Evolutionary conservation across 179 eudicot species (phyloP), one percentile per base, ranked within the genome.

Genomic region (Beta lomatogona): DNA sequence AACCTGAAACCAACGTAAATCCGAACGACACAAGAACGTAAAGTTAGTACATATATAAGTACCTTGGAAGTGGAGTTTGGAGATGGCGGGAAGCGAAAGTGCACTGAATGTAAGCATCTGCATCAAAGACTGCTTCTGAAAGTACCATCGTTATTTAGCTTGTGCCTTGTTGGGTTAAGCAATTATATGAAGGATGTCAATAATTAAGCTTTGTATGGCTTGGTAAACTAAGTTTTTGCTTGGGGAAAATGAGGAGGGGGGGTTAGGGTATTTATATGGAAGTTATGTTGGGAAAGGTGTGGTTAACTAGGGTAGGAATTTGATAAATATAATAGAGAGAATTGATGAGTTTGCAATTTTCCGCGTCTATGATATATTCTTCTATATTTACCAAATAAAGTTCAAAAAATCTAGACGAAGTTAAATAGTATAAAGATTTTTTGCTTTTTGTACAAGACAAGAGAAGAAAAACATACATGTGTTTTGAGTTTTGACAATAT

Each of bases 21-120:
- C 12, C 1, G 4, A 15, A 16, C 19, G 25, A 60, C 41, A 60
- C 28, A n/a, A 5, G 64, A 21, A 21, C 28, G 6, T 61, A 61
- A 71, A 9, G 31, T 25, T 71, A 5, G 2, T 15, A 25, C 1
- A 13, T 25, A 2, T 0, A 4, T 28, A 71, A 6, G 52, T 52
- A 82, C 84, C 77, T 82, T 19, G 84, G 84, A 22, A 77, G 81
- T 0, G 84, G 60, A 8, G 44, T 21, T 16, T 82, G 84, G 48
- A 77, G 77, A 52, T 82, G 79, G 69, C 84, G 84, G 5, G 84
- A 82, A 16, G 77, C 84, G 1, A 82, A 77, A 13, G 81, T 71
- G 6, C 77, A 82, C 45, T 82, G 81, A 19, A 82, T 50, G 36
- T 75, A 82, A 4, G 59, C 65, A 41, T 82, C 77, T 55, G 73